phyloP scores from a whole-genome alignment of 768 basidiomycete genomes.

The Russula virescens region DNA sequence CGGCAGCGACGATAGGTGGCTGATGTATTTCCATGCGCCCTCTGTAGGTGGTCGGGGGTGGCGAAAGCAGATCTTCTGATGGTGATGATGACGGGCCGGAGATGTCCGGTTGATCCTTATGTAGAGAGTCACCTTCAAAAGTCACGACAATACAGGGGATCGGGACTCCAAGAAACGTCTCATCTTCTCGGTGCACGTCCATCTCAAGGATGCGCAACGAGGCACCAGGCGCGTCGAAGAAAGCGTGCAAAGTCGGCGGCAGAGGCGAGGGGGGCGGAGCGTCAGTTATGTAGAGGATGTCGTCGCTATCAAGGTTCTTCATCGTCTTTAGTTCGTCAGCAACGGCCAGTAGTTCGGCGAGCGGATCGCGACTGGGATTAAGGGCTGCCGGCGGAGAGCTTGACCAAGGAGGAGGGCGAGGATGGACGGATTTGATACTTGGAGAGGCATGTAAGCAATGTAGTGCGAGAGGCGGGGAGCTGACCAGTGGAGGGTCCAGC shows the following conservation, averaged over 20 bases:
- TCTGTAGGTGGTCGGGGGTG: constrained; percentile 7
- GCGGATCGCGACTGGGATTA: not conserved
- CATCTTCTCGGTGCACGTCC: constrained; percentile 17
- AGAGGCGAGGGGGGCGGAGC: constrained; percentile 1
- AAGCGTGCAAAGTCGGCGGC: constrained; percentile 17
- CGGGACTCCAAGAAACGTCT: constrained; percentile 14
- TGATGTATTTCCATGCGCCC: constrained; percentile 1
- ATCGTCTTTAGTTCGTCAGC: constrained; percentile 20
- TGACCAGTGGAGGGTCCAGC: not conserved
- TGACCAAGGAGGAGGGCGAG: not conserved
- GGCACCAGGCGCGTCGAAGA: constrained; percentile 6
- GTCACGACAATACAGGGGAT: constrained; percentile 22
- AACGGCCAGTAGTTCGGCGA: constrained; percentile 18
- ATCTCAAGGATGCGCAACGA: constrained; percentile 16
- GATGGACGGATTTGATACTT: constrained; percentile 6
- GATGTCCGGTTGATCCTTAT: not conserved
- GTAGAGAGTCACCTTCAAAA: constrained; percentile 3
- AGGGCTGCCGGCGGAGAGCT: not conserved
- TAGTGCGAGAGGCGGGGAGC: not conserved
- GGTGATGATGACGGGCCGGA: not conserved
- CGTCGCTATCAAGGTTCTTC: constrained; percentile 16
- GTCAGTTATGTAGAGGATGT: constrained; percentile 18
- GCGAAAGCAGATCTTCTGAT: constrained; percentile 11
- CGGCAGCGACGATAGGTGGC: not conserved
- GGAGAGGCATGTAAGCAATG: constrained; percentile 13